These are phyloP conservation scores for Mycotypha africana DNA, from an alignment of 371 early-diverging fungal species.

Conservation along the genomic window DNA sequence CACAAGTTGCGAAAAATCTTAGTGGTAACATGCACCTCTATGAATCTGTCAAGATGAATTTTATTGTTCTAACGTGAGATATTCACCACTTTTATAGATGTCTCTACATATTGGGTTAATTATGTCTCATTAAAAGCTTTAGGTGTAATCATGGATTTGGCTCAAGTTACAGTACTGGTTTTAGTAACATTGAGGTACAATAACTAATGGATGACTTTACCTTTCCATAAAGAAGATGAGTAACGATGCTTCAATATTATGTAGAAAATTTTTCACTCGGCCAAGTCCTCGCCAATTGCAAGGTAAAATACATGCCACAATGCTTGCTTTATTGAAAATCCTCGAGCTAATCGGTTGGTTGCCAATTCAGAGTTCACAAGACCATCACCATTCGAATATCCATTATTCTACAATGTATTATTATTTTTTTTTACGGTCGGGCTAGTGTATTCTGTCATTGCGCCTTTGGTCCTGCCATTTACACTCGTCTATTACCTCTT, in stretches of 20 bases:
- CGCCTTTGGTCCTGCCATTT: constrained; percentile 76
- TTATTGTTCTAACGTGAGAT: too few species aligned
- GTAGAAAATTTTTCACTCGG: constrained; percentile 54
- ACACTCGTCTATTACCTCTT: constrained; percentile 64
- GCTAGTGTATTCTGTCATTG: constrained; percentile 69
- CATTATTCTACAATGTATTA: constrained; percentile 63
- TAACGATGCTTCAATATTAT: too few species aligned
- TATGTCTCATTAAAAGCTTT: constrained; percentile 59
- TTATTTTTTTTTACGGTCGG: constrained; percentile 76
- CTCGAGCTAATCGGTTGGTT: constrained; percentile 64
- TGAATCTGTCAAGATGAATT: too few species aligned
- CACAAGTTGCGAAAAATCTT: constrained; percentile 39
- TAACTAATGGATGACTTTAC: too few species aligned
- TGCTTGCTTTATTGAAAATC: too few species aligned
- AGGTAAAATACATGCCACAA: too few species aligned
- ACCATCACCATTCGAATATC: constrained; percentile 70
- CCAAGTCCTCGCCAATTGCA: constrained; percentile 70
- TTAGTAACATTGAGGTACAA: too few species aligned
- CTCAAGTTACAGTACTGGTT: constrained; percentile 63
- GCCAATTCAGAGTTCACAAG: constrained; percentile 59
- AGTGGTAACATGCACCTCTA: too few species aligned
- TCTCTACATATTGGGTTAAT: constrained; percentile 65
- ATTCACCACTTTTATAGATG: too few species aligned
- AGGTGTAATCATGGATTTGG: constrained; percentile 60
- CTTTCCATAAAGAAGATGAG: too few species aligned